Percentiles rank a stretch among this genome's conserved stretches.
Conservation (phyloP, 805 yeast genomes). For the Suhomyces faveliae region DNA sequence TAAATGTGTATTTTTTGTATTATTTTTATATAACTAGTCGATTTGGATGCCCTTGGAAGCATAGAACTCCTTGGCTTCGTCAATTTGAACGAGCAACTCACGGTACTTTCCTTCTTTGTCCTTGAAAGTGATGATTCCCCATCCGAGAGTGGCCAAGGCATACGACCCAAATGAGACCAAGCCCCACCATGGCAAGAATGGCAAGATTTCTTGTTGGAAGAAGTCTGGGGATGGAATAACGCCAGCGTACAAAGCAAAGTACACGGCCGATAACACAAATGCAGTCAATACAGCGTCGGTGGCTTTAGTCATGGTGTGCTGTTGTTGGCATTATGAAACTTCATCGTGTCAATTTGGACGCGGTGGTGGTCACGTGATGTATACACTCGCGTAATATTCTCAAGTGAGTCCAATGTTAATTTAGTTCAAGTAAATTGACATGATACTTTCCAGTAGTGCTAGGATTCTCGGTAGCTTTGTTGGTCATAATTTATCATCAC, state of each 20-base stretch:
- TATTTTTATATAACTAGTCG: conserved; percentile 17
- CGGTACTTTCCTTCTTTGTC: conserved; percentile 67
- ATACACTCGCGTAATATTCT: not conserved
- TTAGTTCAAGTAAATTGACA: too few species aligned
- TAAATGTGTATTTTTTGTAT: not conserved
- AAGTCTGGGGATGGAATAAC: conserved; percentile 53
- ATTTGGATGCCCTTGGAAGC: conserved; percentile 55
- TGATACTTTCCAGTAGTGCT: not conserved
- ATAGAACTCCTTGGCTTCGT: conserved; percentile 61
- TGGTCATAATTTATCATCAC: too few species aligned
- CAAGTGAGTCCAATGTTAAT: too few species aligned
- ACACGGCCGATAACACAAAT: conserved; percentile 49
- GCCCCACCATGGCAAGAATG: conserved; percentile 70
- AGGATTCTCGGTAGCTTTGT: too few species aligned
- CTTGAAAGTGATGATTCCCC: conserved; percentile 66
- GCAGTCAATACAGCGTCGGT: conserved; percentile 53
- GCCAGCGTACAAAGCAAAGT: conserved; percentile 50
- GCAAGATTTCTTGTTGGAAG: conserved; percentile 54
- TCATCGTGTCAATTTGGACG: conserved; percentile 7
- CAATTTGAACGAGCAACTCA: conserved; percentile 58
- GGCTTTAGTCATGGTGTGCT: conserved; percentile 58
- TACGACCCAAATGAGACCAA: conserved; percentile 67
- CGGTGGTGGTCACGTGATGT: conserved; percentile 2
- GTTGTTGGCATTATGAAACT: not conserved
- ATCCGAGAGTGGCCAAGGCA: conserved; percentile 65